Evolutionary conservation across 2,329 filamentous ascomycete species (phyloP).

Genomic region (Grosmannia clavigera): DNA sequence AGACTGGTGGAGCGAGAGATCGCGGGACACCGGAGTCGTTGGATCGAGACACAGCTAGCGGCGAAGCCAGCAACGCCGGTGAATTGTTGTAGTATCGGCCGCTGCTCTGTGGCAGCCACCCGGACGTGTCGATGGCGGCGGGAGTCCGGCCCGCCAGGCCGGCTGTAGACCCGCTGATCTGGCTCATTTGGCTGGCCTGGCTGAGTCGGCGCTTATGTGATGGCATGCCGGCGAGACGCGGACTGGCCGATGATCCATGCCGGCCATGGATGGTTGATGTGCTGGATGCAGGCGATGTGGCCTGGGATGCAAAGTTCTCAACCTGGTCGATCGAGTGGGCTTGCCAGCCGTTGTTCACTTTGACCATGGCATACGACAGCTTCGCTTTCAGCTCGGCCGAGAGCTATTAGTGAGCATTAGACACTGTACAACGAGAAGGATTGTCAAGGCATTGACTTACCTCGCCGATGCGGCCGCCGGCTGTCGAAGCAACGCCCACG

Average conservation of each 20-base stretch:
- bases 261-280: slow-evolving; percentile 41
- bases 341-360: slow-evolving; percentile 85
- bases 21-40: slow-evolving; percentile 23
- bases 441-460: slow-evolving; percentile 32
- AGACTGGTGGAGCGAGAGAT: slow-evolving; percentile 39
- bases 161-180: slow-evolving; percentile 5
- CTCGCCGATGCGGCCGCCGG: slow-evolving; percentile 64
- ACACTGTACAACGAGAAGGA: not conserved
- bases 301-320: slow-evolving; percentile 59
- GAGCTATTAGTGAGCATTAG: slow-evolving; percentile 34
- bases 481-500: slow-evolving; percentile 47
- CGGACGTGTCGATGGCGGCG: slow-evolving; percentile 2
- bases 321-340: slow-evolving; percentile 65
- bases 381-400: slow-evolving; percentile 71
- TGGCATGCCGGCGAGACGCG: slow-evolving; percentile 29
- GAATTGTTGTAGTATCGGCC: slow-evolving; percentile 2
- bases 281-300: slow-evolving; percentile 49
- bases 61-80: slow-evolving; percentile 4
- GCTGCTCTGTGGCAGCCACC: slow-evolving; percentile 4
- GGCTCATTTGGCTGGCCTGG: slow-evolving; percentile 5
- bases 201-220: slow-evolving; percentile 20
- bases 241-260: slow-evolving; percentile 41
- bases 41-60: slow-evolving; percentile 8
- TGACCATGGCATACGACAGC: slow-evolving; percentile 86
- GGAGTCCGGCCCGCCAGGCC: not conserved